Conservation (phyloP, 2,329 filamentous ascomycete genomes). For the Colletotrichum sp. region DNA sequence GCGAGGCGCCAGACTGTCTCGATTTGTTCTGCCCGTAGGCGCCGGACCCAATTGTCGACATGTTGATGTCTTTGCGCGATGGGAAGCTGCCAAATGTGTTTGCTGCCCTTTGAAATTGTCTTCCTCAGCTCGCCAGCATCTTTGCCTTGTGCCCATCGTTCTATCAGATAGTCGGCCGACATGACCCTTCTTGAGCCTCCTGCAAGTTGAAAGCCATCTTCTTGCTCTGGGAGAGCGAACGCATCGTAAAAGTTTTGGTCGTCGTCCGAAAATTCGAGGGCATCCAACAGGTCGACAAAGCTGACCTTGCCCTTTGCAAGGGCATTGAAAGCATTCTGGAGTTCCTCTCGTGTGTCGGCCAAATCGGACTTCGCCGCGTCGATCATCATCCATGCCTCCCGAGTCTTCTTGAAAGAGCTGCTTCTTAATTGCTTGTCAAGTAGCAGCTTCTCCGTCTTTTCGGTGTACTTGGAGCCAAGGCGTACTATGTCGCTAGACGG, state of each 20-base stretch:
- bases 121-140: background rate
- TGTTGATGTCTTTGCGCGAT: background rate
- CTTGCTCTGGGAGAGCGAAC: slow-evolving; percentile 52
- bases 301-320: slow-evolving; percentile 13
- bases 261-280: slow-evolving; percentile 57
- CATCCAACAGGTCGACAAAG: slow-evolving; percentile 39
- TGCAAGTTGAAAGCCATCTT: slow-evolving; percentile 51
- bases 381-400: slow-evolving; percentile 46
- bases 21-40: slow-evolving; percentile 56
- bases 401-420: slow-evolving; percentile 32
- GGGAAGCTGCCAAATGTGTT: slow-evolving; percentile 57
- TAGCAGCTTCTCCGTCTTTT: slow-evolving; percentile 50
- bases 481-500: slow-evolving; percentile 56
- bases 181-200: slow-evolving; percentile 52
- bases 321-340: slow-evolving; percentile 25
- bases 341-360: slow-evolving; percentile 29
- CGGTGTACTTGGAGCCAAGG: slow-evolving; percentile 64
- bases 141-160: slow-evolving; percentile 49
- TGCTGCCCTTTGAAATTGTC: slow-evolving; percentile 28
- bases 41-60: slow-evolving; percentile 46
- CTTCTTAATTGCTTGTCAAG: slow-evolving; percentile 44
- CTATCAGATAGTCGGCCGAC: slow-evolving; percentile 51
- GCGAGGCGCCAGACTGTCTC: slow-evolving; percentile 41
- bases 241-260: slow-evolving; percentile 60
- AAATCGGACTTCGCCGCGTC: slow-evolving; percentile 41